phyloP scores from a whole-genome alignment of 2,329 filamentous ascomycete genomes.

The Lachnellula cervina region DNA sequence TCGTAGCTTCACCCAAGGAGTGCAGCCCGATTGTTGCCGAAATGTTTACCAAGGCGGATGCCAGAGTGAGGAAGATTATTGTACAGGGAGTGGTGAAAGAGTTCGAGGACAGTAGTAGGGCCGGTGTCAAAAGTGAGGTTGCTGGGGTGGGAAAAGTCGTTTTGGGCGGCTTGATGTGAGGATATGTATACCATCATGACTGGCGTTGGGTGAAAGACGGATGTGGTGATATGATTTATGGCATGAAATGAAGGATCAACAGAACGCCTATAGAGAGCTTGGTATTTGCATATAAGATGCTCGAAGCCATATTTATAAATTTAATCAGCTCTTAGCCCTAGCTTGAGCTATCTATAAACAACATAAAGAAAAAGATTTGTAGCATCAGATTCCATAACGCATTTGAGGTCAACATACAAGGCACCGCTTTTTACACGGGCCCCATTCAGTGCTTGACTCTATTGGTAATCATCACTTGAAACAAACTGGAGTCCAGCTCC shows the following conservation, averaged over 20 bases:
- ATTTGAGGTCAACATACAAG: slow-evolving; percentile 42
- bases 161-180: slow-evolving; percentile 73
- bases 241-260: slow-evolving; percentile 10
- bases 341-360: background rate
- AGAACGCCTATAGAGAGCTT: background rate
- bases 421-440: slow-evolving; percentile 35
- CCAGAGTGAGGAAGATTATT: slow-evolving; percentile 80
- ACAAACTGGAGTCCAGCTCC: slow-evolving; percentile 54
- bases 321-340: slow-evolving; percentile 3
- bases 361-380: slow-evolving; percentile 13
- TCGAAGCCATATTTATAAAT: slow-evolving; percentile 9
- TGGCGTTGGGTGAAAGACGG: slow-evolving; percentile 1
- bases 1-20: slow-evolving; percentile 70
- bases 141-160: slow-evolving; percentile 85
- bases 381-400: slow-evolving; percentile 47
- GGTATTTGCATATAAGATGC: slow-evolving; percentile 9
- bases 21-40: slow-evolving; percentile 71
- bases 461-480: slow-evolving; percentile 85
- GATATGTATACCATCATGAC: slow-evolving; percentile 1
- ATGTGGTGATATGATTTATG: slow-evolving; percentile 15
- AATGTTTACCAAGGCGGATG: slow-evolving; percentile 84
- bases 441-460: slow-evolving; percentile 98
- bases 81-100: slow-evolving; percentile 83
- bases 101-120: slow-evolving; percentile 82
- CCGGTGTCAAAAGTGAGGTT: slow-evolving; percentile 73